Evolutionary conservation across 2,329 filamentous ascomycete species (phyloP), one percentile per base, ranked within the genome.

Genomic region (Phoma sp.): DNA sequence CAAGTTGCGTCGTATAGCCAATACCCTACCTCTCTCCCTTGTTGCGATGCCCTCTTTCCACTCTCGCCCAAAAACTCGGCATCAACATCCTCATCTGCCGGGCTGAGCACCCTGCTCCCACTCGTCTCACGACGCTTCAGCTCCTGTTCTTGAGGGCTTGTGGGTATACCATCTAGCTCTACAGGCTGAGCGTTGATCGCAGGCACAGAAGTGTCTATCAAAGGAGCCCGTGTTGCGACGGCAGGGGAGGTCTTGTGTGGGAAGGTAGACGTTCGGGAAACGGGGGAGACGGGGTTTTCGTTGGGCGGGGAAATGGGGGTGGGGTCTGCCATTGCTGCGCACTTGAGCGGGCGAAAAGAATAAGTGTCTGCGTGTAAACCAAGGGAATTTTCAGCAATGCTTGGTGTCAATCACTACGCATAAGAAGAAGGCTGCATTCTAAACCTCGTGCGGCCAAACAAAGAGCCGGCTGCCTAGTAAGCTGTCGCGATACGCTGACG

Each of bases 111-210:
- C n/a, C 32, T 20, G 6, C 52, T 42, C 6, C 54, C 57, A 2
- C 46, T 39, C 29, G 51, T 59, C 52, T 56, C 62, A 53, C 66
- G 48, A 49, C 65, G 53, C 42, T 57, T 58, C n/a, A 62, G 17
- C 38, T 70, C 67, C 33, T 67, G 67, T 38, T 70, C 67, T 20
- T 66, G 66, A 2, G 62, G 53, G 26, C 53, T 66, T 10, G 64
- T 58, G 1, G 66, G 58, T 3, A 60, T 52, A 26, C 73, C 72
- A 46, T 81, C 78, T 5, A 81, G 59, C 61, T 81, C 79, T 5
- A 79, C 72, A 0, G 78, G 78, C 37, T 69, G 66, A 10, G 65
- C 60, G 57, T 81, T 80, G 60, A 80, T 76, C 4, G 77, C 67
- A 0, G 74, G 75, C 2, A 73, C 71, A 5, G 64, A 66, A 1